Evolutionary conservation across 768 basidiomycete species (phyloP), one percentile per base, ranked within the genome.

Genomic region (Tylopilus plumbeoviolaceoides): DNA sequence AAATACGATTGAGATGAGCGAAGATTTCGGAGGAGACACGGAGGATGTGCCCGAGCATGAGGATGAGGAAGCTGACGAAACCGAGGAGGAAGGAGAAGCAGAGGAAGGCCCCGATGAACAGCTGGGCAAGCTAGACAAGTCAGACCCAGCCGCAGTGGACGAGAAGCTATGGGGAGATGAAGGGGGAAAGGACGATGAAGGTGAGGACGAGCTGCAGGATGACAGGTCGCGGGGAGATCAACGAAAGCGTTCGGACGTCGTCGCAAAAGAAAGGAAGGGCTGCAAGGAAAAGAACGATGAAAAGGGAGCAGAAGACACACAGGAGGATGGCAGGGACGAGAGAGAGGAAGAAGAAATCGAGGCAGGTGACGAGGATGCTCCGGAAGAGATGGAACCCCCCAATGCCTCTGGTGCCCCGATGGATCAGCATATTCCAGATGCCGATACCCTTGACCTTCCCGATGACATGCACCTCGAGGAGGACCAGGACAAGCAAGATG

Each of bases 161-260:
- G 95, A 99, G 73, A 98, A 98, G 73, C 75, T 99, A 59, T 98
- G 97, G 95, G 93, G 89, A 18, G 90, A 95, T 57, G 87, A 95
- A 59, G 69, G 75, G 46, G 81, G 80, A 12, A 77, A 81, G 5
- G 75, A 80, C 25, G 77, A 82, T n/a, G 44, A 49, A 46, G 64
- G 77, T 20, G 68, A 75, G n/a, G 70, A 82, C 43, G 81, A 84
- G 64, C 72, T 78, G 21, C 73, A 83, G 50, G 72, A 88, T 56
- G 84, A 89, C 56, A 79, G 76, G 59, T 82, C 84, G 35, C 73
- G 75, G 48, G 69, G 76, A 39, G 45, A 61, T 72, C 72, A 64
- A 67, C 72, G 2, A 61, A 76, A 63, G 8, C 62, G 78, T 43
- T 81, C 86, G 8, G 91, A 95, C 56, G 75, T 92, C 59, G 81